A percentile compares a stretch with the other conserved stretches of the same genome.
Evolutionary conservation across 2,329 filamentous ascomycete genomes (phyloP).

Genomic region (Botrytis galanthina): DNA sequence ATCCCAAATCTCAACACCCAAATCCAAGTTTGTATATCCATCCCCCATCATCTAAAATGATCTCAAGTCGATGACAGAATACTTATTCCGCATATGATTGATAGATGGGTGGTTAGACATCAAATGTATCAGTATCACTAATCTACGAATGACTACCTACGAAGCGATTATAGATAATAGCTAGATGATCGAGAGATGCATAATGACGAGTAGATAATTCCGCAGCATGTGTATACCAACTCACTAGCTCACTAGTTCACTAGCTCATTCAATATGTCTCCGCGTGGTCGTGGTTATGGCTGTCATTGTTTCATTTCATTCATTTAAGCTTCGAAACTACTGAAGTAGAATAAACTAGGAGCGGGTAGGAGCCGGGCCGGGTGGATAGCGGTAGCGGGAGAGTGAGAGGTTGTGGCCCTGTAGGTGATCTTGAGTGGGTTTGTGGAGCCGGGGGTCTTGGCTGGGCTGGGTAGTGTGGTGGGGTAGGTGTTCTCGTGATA

Average conservation of each 20-base stretch:
- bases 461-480: neutral
- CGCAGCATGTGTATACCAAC: neutral
- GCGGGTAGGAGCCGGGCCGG: neutral
- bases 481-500: neutral
- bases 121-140: no score
- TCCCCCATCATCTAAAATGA: no score
- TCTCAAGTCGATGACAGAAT: no score
- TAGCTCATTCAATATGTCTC: neutral
- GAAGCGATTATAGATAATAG: no score
- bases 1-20: no score
- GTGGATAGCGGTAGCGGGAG: neutral
- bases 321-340: neutral
- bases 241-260: neutral
- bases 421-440: no score
- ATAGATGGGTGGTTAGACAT: no score
- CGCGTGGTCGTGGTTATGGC: neutral
- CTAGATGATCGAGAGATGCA: no score
- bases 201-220: neutral
- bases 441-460: neutral
- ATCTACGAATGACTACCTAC: no score
- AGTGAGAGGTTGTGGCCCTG: no score
- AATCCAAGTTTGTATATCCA: no score
- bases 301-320: neutral
- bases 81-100: no score
- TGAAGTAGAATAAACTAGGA: neutral